These are phyloP conservation scores for Naganishia cerealis DNA, from an alignment of 1,284 basidiomycete species.

Conservation along the genomic window DNA sequence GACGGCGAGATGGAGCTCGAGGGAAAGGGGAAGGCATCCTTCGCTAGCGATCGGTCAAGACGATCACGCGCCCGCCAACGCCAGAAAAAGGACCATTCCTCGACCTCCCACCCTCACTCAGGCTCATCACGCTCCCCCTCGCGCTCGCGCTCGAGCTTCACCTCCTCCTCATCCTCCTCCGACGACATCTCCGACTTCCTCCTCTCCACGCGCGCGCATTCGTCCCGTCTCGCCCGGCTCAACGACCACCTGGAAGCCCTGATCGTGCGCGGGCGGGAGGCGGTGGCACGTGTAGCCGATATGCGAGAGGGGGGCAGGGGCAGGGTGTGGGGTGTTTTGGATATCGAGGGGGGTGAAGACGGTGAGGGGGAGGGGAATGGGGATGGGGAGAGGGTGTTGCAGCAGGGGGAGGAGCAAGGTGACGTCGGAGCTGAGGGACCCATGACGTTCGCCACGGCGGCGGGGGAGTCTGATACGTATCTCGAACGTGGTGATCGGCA, in stretches of 20 bases:
- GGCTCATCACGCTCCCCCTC: not conserved
- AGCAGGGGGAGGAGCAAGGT: not conserved
- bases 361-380: conserved; percentile 4
- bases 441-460: no score
- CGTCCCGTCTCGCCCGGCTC: not conserved
- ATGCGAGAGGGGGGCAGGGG: conserved; percentile 29
- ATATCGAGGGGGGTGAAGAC: conserved; percentile 5
- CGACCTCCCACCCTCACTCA: conserved; percentile 6
- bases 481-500: no score
- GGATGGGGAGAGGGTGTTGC: not conserved
- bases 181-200: conserved; percentile 2
- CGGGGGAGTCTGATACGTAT: no score
- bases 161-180: not conserved
- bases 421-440: not conserved
- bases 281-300: conserved; percentile 17
- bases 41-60: not conserved
- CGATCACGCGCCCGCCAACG: not conserved
- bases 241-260: conserved; percentile 21
- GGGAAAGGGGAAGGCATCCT: not conserved
- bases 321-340: conserved; percentile 26
- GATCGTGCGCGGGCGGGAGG: conserved; percentile 25
- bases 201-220: not conserved
- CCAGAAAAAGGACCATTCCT: not conserved
- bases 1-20: not conserved
- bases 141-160: not conserved